Base-by-base conservation (phyloP, 352 stramenopile genomes). In the Phytophthora citrophthora region DNA sequence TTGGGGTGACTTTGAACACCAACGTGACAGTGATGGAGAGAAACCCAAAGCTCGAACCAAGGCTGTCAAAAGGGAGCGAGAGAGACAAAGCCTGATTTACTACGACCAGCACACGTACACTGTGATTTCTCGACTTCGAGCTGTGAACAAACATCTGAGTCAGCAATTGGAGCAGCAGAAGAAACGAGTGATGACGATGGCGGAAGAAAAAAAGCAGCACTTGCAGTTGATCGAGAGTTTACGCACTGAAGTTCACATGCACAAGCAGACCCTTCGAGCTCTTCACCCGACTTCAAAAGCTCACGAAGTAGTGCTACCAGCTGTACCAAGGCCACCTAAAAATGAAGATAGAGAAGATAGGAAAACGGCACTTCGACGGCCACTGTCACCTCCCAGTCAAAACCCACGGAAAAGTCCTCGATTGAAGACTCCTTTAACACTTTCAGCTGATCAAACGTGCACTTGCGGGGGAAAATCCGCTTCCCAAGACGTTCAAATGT, bases 71-170 rank as follows among this genome's bases (percentile, higher is more conserved):
- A 52, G 40, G n/a, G 40, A 63, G 20, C 53, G 45, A 24, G 53
- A 64, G 8, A 61, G 54, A 3, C 65, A 70, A 50, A 77, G 29
- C 2, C 54, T 49, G 26, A 61, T 63, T n/a, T 62, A 69, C 18
- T 91, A 89, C 40, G 82, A 89, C 16, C 76, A 84, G 1, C 68
- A 74, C 16, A 91, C 82, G 23, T 88, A 88, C 56, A 68, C 54
- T 13, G 71, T 88, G 20, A 74, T 88, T 11, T 77, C 76, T 1
- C 74, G 68, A 18, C 62, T 91, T 10, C 78, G 78, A 1, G 57
- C 70, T 18, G 45, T 74, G 6, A 91, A 88, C 60, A 87, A 83
- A 32, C 69, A 70, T 1, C 54, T 91, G 1, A 59, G 55, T 3
- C 48, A 60, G 6, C 69, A 89, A 47, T 38, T 91, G 1, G 77